These are phyloP conservation scores for Hypoxylon sp. DNA, from an alignment of 2,329 filamentous ascomycete species.

Conservation along the genomic window DNA sequence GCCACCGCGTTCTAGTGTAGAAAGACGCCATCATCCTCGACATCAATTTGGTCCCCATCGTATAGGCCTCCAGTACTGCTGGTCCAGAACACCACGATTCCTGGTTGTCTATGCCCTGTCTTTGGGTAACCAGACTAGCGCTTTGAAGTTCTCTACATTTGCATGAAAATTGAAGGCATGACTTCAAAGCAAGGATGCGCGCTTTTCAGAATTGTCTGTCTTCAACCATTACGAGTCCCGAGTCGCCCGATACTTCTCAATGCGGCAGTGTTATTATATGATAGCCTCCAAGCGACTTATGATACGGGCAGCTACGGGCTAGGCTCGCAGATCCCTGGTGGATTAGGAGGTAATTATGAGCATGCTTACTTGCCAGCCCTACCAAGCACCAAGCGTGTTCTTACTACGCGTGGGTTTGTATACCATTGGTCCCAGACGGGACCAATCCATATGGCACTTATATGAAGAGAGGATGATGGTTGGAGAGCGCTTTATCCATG, in stretches of 20 bases:
- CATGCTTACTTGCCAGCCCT: background rate
- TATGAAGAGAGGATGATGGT: background rate
- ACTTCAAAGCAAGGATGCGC: background rate
- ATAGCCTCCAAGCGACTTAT: background rate
- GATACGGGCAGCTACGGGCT: background rate
- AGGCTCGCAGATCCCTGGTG: background rate
- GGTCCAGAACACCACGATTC: background rate
- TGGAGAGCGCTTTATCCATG: background rate
- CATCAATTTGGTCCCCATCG: background rate
- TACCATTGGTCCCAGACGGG: background rate
- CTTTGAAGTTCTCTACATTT: too few species aligned
- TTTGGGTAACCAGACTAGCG: too few species aligned
- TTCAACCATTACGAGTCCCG: background rate
- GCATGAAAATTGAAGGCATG: too few species aligned
- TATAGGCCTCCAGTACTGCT: background rate
- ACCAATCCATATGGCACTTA: background rate
- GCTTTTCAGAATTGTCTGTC: background rate
- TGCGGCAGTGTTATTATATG: background rate
- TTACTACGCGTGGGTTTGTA: background rate
- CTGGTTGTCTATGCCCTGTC: background rate
- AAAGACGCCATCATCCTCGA: background rate
- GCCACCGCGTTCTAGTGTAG: background rate
- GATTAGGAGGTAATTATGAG: background rate
- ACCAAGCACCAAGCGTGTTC: background rate
- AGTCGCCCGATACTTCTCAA: conserved; percentile 7